Evolutionary conservation across 2,329 filamentous ascomycete species (phyloP), one percentile per base, ranked within the genome.

Genomic region (Fulvia fulva): DNA sequence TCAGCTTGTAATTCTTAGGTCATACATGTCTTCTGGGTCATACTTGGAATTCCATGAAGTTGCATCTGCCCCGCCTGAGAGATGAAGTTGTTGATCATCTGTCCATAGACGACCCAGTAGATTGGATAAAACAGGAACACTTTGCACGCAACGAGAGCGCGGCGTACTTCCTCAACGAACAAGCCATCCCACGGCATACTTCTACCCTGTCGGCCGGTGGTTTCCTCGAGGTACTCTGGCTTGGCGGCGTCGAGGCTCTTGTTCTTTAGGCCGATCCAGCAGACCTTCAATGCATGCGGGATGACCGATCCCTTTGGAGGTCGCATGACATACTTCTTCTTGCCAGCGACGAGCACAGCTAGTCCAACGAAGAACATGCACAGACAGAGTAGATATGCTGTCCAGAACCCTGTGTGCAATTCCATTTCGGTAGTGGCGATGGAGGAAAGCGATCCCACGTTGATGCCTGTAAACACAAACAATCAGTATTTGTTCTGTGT

Each of bases 101-200:
- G 66, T 6, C 37, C 43, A 30, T 68, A 91, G 37, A 90, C 87
- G 60, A 82, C 68, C 88, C 26, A 93, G 61, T 78, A 79, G 16
- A 79, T 69, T 0, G 77, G 77, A 49, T 74, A 76, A 66, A 77
- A 78, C 23, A 76, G 59, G 51, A 90, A 89, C 51, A 89, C 86
- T 66, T 86, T 84, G 78, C 87, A 90, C 19, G 87, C 87, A 69
- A 77, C 67, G 14, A 85, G 70, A 3, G 81, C 81, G 28, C 85
- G 83, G 74, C 87, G 87, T 43, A 90, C 77, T 69, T 90, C 87
- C 4, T 88, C 86, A 41, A 90, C 89, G 87, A 88, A 93, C 47
- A 84, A 83, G 64, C 92, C 88, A 61, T 92, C 88, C 67, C 90
- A 92, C 0, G 86, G 63, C 86, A 91, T 91, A 87, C 87, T 90